Evolutionary conservation across 2,329 filamentous ascomycete genomes (phyloP), one percentile per base, ranked within the genome.

Genomic region (Trichoderma simmonsii): DNA sequence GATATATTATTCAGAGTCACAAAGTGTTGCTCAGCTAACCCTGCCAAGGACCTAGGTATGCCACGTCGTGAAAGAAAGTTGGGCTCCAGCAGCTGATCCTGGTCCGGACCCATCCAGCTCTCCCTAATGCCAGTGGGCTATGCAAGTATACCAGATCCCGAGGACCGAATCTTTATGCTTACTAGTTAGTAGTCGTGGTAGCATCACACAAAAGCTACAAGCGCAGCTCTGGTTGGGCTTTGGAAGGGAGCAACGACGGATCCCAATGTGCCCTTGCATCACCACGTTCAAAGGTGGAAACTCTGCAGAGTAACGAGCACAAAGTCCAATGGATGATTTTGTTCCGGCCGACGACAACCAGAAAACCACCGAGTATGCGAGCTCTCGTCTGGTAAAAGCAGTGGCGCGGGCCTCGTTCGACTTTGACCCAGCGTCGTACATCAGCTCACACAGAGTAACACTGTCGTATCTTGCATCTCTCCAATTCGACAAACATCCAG

Each of bases 401-500:
- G 66, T 70, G 67, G 67, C 67, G 67, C 57, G 57, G 57, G 15
- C 24, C 57, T 62, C 57, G 67, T 70, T 70, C 67, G 67, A 70
- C 57, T 70, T 36, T 28, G 15, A 14, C n/a, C 30, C 64, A 67
- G 3, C 30, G 67, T 70, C 43, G 67, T 32, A 70, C 67, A 70
- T 70, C 67, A 70, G 67, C 67, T 70, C 67, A 70, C 57, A 62
- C 56, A 61, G 67, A 62, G 67, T 70, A 26, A 62, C 67, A 62
- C 56, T 61, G 39, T 61, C 56, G 43, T 62, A 59, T 34, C 30
- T 70, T 57, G 67, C 48, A 30, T 51, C 57, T 28, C 28, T 61
- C 56, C 48, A 28, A 30, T n/a, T 62, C n/a, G 21, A 61, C 39
- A 70, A 61, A 62, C 67, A 51, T 36, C 26, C n/a, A 34, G 26